Evolutionary conservation across 2,329 filamentous ascomycete genomes (phyloP).

Genomic region (Akanthomyces muscarius): DNA sequence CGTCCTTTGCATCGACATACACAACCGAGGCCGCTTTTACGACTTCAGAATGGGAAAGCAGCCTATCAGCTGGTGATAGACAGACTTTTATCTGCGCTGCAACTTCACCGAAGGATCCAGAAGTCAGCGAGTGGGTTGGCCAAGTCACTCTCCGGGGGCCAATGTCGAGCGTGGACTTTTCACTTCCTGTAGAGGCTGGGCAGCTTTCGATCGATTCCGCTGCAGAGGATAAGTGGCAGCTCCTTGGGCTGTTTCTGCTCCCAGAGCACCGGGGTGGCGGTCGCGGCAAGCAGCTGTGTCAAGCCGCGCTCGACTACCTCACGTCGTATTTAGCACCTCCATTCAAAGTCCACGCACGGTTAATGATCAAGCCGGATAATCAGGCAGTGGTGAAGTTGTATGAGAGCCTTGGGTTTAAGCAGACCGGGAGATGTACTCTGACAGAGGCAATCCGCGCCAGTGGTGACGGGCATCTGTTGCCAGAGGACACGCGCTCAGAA

Average conservation of each 20-base stretch:
- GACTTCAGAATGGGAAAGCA: background rate
- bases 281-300: conserved; percentile 17
- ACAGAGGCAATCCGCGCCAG: background rate
- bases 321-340: background rate
- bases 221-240: conserved; percentile 20
- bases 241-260: conserved; percentile 19
- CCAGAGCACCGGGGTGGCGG: conserved; percentile 19
- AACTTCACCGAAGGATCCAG: background rate
- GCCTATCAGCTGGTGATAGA: background rate
- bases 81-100: conserved; percentile 15
- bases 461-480: background rate
- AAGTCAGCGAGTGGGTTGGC: conserved; percentile 12
- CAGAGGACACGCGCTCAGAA: background rate
- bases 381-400: background rate
- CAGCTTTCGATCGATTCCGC: background rate
- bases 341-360: background rate
- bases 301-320: conserved; percentile 17
- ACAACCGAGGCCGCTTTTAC: background rate
- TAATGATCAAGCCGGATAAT: background rate
- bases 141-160: conserved; percentile 18
- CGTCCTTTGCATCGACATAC: background rate
- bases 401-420: background rate
- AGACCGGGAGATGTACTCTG: background rate
- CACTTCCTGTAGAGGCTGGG: conserved; percentile 1
- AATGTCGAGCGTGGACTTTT: conserved; percentile 1